Percentiles rank a stretch among this genome's conserved stretches.
Conservation (phyloP, 208 protist species). For the Giardia duodenalis region DNA sequence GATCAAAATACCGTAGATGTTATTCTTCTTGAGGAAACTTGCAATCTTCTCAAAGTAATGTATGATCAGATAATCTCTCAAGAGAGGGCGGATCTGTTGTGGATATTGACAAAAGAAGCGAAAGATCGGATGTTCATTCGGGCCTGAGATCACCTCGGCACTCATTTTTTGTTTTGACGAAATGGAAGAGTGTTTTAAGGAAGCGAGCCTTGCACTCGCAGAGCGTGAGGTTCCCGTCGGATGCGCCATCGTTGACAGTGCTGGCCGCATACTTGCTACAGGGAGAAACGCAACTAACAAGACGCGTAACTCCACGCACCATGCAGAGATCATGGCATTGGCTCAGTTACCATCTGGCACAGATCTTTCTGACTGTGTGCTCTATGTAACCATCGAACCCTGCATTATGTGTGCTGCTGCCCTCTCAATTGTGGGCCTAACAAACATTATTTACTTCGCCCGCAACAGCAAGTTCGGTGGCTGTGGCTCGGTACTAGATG, state of each 20-base stretch:
- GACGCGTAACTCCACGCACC: neutral
- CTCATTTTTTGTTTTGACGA: neutral
- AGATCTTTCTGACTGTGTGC: conserved; percentile 45
- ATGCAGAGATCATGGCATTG: neutral
- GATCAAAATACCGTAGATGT: neutral
- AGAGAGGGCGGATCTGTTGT: neutral
- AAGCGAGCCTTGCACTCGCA: conserved; percentile 18
- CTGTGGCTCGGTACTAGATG: neutral
- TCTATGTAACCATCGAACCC: conserved; percentile 79
- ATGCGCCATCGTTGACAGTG: conserved; percentile 63
- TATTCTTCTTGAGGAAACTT: neutral
- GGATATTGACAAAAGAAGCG: neutral
- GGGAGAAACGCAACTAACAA: neutral
- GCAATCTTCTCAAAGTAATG: neutral
- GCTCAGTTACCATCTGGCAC: neutral
- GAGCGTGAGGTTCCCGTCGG: conserved; percentile 73
- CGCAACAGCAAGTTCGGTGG: conserved; percentile 76
- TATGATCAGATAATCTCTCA: neutral
- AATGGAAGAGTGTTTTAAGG: conserved; percentile 27
- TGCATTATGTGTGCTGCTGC: conserved; percentile 79
- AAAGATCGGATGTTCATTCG: neutral
- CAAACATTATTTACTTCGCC: conserved; percentile 66
- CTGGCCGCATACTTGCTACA: neutral
- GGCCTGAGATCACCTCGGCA: neutral
- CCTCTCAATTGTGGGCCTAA: conserved; percentile 57